Conservation (phyloP, 2,329 filamentous ascomycete species). For the Massarina eburnea region DNA sequence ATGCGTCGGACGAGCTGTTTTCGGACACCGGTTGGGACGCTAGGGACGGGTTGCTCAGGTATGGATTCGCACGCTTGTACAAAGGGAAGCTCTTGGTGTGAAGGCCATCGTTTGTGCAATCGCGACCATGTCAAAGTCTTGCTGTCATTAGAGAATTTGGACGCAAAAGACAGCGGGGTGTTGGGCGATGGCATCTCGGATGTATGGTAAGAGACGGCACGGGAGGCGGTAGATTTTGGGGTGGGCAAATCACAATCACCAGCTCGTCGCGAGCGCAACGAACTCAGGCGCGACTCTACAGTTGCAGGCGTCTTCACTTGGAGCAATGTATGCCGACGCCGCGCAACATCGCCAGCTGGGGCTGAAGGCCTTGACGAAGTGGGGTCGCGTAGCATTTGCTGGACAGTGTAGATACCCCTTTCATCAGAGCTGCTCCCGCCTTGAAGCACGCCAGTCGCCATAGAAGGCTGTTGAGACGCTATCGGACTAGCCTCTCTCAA, state of each 20-base stretch:
- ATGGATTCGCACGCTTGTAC: slow-evolving; percentile 36
- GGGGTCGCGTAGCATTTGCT: slow-evolving; percentile 17
- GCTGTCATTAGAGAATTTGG: slow-evolving; percentile 22
- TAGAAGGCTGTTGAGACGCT: slow-evolving; percentile 10
- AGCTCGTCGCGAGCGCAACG: not conserved
- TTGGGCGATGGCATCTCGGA: slow-evolving; percentile 9
- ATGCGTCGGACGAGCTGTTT: slow-evolving; percentile 40
- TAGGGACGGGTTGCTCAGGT: slow-evolving; percentile 33
- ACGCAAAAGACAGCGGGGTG: slow-evolving; percentile 23
- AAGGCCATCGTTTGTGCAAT: slow-evolving; percentile 35
- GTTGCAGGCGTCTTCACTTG: not conserved
- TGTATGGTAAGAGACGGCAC: not conserved
- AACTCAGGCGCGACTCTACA: not conserved
- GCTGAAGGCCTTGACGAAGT: slow-evolving; percentile 12
- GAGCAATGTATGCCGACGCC: not conserved
- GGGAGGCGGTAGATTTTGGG: not conserved
- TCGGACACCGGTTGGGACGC: slow-evolving; percentile 37
- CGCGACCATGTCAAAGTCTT: slow-evolving; percentile 23
- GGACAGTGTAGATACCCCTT: slow-evolving; percentile 17
- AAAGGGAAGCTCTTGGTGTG: slow-evolving; percentile 26
- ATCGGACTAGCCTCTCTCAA: slow-evolving; percentile 12
- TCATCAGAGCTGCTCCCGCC: slow-evolving; percentile 12
- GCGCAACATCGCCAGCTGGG: slow-evolving; percentile 11
- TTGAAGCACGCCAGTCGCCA: slow-evolving; percentile 11
- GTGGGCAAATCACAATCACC: not conserved